A percentile compares a stretch with the other conserved stretches of the same genome.
These are phyloP conservation scores for Sporothrix euskadiensis DNA, from an alignment of 2,329 filamentous ascomycete genomes.

Conservation along the genomic window DNA sequence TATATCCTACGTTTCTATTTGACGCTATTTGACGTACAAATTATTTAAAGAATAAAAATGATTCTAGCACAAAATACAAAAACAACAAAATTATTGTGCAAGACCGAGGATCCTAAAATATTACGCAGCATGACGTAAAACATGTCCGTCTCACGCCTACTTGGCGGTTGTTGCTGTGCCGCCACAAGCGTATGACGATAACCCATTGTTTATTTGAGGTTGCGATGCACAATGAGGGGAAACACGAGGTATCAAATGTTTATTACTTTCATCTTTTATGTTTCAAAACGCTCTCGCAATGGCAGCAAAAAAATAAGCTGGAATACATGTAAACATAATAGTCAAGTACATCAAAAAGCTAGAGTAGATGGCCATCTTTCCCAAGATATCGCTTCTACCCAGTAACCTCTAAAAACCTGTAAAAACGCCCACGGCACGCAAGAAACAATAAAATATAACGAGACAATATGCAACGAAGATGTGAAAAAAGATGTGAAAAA, in stretches of 20 bases:
- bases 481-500: neutral
- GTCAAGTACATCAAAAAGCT: neutral
- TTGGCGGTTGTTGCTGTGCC: slow-evolving; percentile 14
- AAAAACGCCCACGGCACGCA: slow-evolving; percentile 14
- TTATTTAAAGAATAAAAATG: neutral
- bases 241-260: neutral
- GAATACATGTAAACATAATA: neutral
- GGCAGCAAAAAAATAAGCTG: neutral
- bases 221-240: neutral
- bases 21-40: neutral
- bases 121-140: neutral
- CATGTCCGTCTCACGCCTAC: neutral
- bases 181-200: slow-evolving; percentile 13
- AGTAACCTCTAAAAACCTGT: slow-evolving; percentile 5
- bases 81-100: neutral
- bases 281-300: slow-evolving; percentile 11
- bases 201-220: neutral
- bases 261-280: neutral
- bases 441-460: neutral
- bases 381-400: slow-evolving; percentile 14
- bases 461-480: neutral
- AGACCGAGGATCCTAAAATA: neutral
- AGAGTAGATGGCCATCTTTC: slow-evolving; percentile 5
- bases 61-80: neutral
- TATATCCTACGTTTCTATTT: neutral